A percentile compares a stretch with the other conserved stretches of the same genome.
Evolutionary conservation across 352 stramenopile species (phyloP).

Genomic region (Phytopythium vexans): DNA sequence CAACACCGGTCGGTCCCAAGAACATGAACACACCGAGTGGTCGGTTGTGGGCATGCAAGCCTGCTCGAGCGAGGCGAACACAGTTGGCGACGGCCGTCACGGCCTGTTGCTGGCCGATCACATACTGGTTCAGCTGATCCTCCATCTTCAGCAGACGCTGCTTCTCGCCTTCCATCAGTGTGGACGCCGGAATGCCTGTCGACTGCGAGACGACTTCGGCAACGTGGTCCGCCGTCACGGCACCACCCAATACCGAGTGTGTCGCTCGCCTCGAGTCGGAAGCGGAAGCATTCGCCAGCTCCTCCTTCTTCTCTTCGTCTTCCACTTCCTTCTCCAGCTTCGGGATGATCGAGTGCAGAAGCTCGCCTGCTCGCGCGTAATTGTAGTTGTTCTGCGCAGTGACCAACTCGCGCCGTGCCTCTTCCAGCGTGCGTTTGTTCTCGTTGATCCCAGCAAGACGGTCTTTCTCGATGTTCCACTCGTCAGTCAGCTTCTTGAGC

Average conservation of each 20-base stretch:
- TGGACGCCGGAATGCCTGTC: slow-evolving; percentile 94
- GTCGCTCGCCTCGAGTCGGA: slow-evolving; percentile 20
- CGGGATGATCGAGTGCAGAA: slow-evolving; percentile 81
- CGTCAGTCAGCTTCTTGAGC: slow-evolving; percentile 55
- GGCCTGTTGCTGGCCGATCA: slow-evolving; percentile 91
- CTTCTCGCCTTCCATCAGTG: slow-evolving; percentile 94
- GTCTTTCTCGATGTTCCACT: slow-evolving; percentile 78
- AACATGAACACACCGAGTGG: slow-evolving; percentile 96
- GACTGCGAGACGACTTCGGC: slow-evolving; percentile 86
- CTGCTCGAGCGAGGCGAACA: slow-evolving; percentile 90
- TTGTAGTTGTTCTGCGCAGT: slow-evolving; percentile 73
- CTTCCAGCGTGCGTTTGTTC: slow-evolving; percentile 72
- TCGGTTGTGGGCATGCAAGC: slow-evolving; percentile 94
- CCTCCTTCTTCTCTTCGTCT: slow-evolving; percentile 50
- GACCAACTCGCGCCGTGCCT: slow-evolving; percentile 67
- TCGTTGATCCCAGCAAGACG: slow-evolving; percentile 74
- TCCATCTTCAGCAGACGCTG: slow-evolving; percentile 94
- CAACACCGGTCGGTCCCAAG: slow-evolving; percentile 91
- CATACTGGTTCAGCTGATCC: slow-evolving; percentile 87
- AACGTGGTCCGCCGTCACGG: slow-evolving; percentile 93
- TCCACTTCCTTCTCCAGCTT: slow-evolving; percentile 70
- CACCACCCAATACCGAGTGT: slow-evolving; percentile 82
- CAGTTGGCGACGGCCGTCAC: slow-evolving; percentile 90
- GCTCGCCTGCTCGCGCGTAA: slow-evolving; percentile 71
- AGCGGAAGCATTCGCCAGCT: slow-evolving; percentile 26